Evolutionary conservation across 257 asterid genomes (phyloP).

Genomic region (Rauvolfia tetraphylla): DNA sequence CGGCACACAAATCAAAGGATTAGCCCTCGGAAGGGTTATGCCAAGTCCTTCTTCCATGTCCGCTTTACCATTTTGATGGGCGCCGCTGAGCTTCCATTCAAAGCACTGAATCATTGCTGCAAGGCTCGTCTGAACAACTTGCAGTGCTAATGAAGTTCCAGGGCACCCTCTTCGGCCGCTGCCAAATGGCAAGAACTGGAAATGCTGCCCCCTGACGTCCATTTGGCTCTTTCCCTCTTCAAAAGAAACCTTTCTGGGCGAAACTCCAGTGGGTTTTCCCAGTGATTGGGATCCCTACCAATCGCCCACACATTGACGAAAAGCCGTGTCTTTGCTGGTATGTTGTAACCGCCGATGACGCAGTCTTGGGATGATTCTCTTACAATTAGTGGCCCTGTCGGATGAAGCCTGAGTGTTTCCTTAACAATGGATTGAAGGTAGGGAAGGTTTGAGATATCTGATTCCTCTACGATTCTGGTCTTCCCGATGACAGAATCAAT

Average conservation of each 20-base stretch:
- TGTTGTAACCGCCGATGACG: slow-evolving; percentile 39
- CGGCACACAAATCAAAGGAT: slow-evolving; percentile 50
- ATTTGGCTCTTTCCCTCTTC: slow-evolving; percentile 30
- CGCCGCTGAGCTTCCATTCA: slow-evolving; percentile 42
- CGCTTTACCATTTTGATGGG: slow-evolving; percentile 19
- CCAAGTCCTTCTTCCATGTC: slow-evolving; percentile 67
- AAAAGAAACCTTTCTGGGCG: slow-evolving; percentile 57
- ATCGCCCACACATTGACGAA: slow-evolving; percentile 75
- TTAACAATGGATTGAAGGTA: slow-evolving; percentile 64
- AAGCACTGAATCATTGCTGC: slow-evolving; percentile 74
- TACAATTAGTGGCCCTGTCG: slow-evolving; percentile 58
- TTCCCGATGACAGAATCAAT: slow-evolving; percentile 43
- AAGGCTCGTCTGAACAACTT: slow-evolving; percentile 57
- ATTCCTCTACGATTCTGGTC: slow-evolving; percentile 46
- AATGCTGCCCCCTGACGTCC: slow-evolving; percentile 81
- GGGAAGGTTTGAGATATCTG: slow-evolving; percentile 56
- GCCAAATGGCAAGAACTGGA: slow-evolving; percentile 64
- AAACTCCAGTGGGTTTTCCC: slow-evolving; percentile 64
- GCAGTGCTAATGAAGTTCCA: slow-evolving; percentile 62
- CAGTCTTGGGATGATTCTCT: slow-evolving; percentile 55
- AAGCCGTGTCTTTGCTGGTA: slow-evolving; percentile 50
- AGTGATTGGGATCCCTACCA: slow-evolving; percentile 50
- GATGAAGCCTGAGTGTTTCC: slow-evolving; percentile 80
- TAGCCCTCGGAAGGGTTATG: slow-evolving; percentile 54
- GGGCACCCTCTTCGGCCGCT: slow-evolving; percentile 77